Conservation (phyloP, 768 basidiomycete species). For the Leccinum arenicola region DNA sequence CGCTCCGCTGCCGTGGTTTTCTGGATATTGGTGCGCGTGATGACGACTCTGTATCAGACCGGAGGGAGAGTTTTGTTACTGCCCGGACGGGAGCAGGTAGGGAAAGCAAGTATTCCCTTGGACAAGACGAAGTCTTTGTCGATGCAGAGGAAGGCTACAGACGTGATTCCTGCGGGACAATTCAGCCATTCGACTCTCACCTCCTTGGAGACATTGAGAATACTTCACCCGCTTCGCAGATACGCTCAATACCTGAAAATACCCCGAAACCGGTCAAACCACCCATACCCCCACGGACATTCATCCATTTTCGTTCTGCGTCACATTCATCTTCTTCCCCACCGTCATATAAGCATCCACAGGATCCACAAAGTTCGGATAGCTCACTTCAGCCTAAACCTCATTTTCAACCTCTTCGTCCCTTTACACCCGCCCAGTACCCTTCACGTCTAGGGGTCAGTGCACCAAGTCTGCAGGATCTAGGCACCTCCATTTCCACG, state of each 20-base stretch:
- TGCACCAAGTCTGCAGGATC: conserved; percentile 28
- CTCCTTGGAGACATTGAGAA: conserved; percentile 13
- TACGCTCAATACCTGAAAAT: conserved; percentile 1
- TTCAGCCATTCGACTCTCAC: conserved; percentile 19
- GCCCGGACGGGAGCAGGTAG: conserved; percentile 33
- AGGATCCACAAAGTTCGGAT: conserved; percentile 18
- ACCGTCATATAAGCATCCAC: conserved; percentile 24
- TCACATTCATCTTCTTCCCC: conserved; percentile 23
- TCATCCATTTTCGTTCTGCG: conserved; percentile 14
- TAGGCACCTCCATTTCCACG: conserved; percentile 30
- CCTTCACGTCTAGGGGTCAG: conserved; percentile 13
- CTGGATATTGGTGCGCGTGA: conserved; percentile 29
- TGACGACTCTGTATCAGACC: conserved; percentile 45
- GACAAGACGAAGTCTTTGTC: conserved; percentile 26
- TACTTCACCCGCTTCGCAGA: conserved; percentile 4
- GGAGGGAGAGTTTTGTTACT: conserved; percentile 58
- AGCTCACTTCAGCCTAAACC: conserved; percentile 10
- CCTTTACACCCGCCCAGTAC: conserved; percentile 3
- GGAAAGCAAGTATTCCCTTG: conserved; percentile 32
- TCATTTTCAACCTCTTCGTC: conserved; percentile 14
- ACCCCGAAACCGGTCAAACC: conserved; percentile 14
- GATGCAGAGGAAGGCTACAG: conserved; percentile 28
- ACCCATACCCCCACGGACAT: conserved; percentile 18
- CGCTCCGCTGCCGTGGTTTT: conserved; percentile 21
- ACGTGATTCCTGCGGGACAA: conserved; percentile 23